phyloP scores from a whole-genome alignment of 2,329 filamentous ascomycete species.

The Hypoxylon sp. region DNA sequence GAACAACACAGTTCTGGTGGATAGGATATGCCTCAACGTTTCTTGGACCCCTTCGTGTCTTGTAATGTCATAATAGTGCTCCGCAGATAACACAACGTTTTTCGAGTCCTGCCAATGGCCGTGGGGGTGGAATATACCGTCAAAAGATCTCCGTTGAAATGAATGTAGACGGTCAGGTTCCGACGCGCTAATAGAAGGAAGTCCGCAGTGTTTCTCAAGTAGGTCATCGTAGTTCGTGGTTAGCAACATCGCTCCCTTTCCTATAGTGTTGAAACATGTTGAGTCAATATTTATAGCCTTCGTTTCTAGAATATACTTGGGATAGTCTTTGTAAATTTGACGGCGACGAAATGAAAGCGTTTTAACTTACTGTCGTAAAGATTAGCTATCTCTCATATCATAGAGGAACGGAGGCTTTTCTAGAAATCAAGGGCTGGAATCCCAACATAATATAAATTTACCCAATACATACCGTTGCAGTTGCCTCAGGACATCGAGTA shows the following conservation, averaged over 20 bases:
- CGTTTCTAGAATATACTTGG: too few species aligned
- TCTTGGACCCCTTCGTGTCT: conserved; percentile 20
- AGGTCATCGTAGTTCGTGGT: conserved; percentile 43
- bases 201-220: conserved; percentile 35
- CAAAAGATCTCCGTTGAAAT: conserved; percentile 31
- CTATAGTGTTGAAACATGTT: too few species aligned
- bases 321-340: too few species aligned
- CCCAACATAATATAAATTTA: too few species aligned
- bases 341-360: too few species aligned
- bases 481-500: conserved; percentile 34
- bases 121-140: conserved; percentile 41
- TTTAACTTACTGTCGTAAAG: too few species aligned
- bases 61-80: conserved; percentile 30
- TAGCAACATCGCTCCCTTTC: conserved; percentile 33
- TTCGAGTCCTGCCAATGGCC: conserved; percentile 37
- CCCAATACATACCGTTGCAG: conserved; percentile 20
- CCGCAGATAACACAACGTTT: conserved; percentile 34
- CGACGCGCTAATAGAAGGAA: conserved; percentile 30
- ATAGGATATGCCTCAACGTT: conserved; percentile 29
- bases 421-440: too few species aligned
- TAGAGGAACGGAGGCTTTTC: too few species aligned
- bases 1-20: conserved; percentile 38
- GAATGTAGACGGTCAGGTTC: conserved; percentile 22
- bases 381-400: too few species aligned
- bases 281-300: too few species aligned